These are phyloP conservation scores for Citrus mangshanensis DNA, from an alignment of 345 rosid species.

Conservation along the genomic window DNA sequence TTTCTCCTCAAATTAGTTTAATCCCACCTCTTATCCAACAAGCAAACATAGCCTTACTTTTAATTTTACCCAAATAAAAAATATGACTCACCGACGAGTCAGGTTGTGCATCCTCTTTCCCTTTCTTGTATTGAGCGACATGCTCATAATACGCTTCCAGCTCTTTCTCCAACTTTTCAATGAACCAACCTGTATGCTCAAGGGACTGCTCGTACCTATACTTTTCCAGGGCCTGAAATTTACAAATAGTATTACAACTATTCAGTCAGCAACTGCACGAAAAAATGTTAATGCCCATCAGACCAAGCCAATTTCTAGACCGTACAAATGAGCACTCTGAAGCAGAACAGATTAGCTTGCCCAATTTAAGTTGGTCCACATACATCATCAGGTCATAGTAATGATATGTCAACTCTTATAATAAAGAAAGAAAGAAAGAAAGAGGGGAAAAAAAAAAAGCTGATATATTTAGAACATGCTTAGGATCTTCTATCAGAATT, in stretches of 20 bases:
- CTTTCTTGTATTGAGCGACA: conserved; percentile 50
- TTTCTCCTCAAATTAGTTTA: too few species aligned
- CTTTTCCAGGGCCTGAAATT: conserved; percentile 76
- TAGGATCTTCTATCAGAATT: background rate
- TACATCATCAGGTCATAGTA: background rate
- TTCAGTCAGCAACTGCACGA: background rate
- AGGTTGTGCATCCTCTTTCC: conserved; percentile 25
- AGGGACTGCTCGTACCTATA: conserved; percentile 78
- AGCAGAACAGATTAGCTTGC: background rate
- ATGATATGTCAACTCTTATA: background rate
- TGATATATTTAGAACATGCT: background rate
- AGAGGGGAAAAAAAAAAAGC: background rate
- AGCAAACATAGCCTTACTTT: too few species aligned
- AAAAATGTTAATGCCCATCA: background rate
- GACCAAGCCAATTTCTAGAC: background rate
- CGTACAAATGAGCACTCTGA: background rate
- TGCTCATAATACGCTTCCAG: conserved; percentile 68
- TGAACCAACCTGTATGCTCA: conserved; percentile 88
- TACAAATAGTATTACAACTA: background rate
- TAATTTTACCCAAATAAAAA: background rate
- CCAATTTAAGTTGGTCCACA: background rate
- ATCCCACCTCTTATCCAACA: too few species aligned
- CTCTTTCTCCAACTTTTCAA: conserved; percentile 88
- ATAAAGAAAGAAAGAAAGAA: too few species aligned
- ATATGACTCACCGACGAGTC: background rate